Conservation (phyloP, 2,329 filamentous ascomycete species). For the Tolypocladium tundrense region DNA sequence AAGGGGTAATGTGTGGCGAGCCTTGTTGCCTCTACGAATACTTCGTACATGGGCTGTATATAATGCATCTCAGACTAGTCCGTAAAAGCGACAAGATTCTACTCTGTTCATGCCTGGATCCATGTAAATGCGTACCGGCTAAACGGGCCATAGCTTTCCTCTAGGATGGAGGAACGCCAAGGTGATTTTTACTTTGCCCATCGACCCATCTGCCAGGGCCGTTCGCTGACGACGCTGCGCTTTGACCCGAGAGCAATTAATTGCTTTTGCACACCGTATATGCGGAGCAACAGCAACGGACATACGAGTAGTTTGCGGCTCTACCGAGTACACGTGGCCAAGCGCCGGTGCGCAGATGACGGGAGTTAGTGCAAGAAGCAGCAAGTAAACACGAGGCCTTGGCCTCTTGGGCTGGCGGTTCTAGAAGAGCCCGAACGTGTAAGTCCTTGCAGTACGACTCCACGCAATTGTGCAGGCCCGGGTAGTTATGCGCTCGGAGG, state of each 20-base stretch:
- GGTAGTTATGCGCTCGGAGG: neutral
- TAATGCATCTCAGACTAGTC: neutral
- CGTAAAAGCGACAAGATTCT: neutral
- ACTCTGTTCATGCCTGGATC: neutral
- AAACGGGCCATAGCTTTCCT: neutral
- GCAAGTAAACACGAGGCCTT: neutral
- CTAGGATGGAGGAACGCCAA: neutral
- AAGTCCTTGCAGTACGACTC: neutral
- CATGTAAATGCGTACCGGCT: neutral
- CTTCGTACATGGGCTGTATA: neutral
- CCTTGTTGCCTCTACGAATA: neutral
- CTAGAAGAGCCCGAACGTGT: neutral
- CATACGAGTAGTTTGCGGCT: neutral
- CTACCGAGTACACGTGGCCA: neutral
- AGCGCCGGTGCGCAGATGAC: neutral
- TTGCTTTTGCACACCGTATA: neutral
- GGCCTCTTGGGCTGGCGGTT: neutral
- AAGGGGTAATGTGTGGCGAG: neutral
- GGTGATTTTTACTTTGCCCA: neutral
- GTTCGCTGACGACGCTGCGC: neutral
- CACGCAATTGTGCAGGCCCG: neutral
- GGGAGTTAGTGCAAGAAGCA: neutral
- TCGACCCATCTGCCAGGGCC: neutral
- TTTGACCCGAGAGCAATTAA: neutral
- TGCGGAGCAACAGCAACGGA: neutral